Evolutionary conservation across 805 yeast species (phyloP).

Genomic region (Wickerhamiella dianesei): DNA sequence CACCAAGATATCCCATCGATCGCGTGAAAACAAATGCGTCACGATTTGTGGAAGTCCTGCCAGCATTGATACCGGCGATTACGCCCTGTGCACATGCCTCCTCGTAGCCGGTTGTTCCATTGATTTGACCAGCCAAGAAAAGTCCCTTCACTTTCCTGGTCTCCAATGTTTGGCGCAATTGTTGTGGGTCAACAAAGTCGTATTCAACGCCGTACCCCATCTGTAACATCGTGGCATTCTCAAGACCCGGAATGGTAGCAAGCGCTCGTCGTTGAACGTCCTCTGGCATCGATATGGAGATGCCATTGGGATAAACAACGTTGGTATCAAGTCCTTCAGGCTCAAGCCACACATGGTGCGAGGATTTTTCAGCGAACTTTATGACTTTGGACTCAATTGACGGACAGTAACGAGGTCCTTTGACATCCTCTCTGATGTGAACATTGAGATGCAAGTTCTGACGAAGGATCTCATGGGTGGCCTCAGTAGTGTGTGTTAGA

Average conservation of each 20-base stretch:
- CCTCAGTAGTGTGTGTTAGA: conserved; percentile 64
- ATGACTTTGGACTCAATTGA: conserved; percentile 83
- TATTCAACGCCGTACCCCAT: conserved; percentile 99
- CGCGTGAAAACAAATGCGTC: conserved; percentile 47
- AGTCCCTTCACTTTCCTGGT: conserved; percentile 68
- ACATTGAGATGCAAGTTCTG: conserved; percentile 67
- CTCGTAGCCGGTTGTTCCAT: conserved; percentile 98
- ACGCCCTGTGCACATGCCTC: conserved; percentile 98
- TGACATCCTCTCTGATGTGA: conserved; percentile 85
- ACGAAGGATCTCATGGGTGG: conserved; percentile 55
- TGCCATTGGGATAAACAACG: conserved; percentile 91
- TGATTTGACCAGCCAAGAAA: conserved; percentile 90
- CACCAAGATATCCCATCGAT: conserved; percentile 83
- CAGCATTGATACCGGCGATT: conserved; percentile 93
- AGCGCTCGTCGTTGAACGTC: conserved; percentile 73
- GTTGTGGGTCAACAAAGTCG: conserved; percentile 91
- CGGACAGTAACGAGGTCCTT: conserved; percentile 96
- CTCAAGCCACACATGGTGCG: conserved; percentile 86
- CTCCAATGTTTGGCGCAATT: conserved; percentile 61
- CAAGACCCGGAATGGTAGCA: conserved; percentile 72
- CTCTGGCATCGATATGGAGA: conserved; percentile 90
- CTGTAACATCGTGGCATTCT: conserved; percentile 73
- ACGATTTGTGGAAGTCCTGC: conserved; percentile 34
- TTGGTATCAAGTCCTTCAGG: conserved; percentile 87
- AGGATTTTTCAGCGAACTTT: conserved; percentile 59